phyloP scores from a whole-genome alignment of 2,329 filamentous ascomycete genomes.

The Periglandula ipomoeae region DNA sequence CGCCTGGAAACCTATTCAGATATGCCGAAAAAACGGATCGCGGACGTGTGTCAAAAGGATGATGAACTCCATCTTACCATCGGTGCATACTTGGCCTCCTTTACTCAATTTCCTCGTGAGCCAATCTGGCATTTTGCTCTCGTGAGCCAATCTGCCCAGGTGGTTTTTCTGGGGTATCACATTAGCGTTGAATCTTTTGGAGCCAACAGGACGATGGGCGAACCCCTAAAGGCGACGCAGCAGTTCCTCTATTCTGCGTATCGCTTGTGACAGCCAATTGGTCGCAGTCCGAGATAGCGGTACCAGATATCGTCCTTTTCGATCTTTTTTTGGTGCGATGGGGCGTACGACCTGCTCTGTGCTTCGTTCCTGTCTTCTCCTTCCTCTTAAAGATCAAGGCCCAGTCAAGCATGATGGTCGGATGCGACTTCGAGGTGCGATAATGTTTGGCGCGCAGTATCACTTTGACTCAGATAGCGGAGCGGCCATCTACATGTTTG shows the following conservation, averaged over 20 bases:
- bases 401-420: slow-evolving; percentile 1
- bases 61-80: slow-evolving; percentile 1
- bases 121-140: slow-evolving; percentile 9
- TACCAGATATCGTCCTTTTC: neutral
- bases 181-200: too few species aligned
- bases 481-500: too few species aligned
- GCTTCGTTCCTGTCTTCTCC: neutral
- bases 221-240: neutral
- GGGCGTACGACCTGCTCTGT: neutral
- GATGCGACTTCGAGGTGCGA: too few species aligned
- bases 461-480: too few species aligned
- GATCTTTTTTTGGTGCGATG: neutral
- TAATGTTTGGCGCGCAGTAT: too few species aligned
- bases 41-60: neutral
- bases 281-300: neutral
- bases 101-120: slow-evolving; percentile 2
- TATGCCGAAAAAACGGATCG: neutral
- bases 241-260: neutral
- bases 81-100: slow-evolving; percentile 7
- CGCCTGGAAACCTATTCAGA: slow-evolving; percentile 24
- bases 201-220: neutral
- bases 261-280: neutral
- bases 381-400: neutral
- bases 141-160: slow-evolving; percentile 7
- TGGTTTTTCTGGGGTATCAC: slow-evolving; percentile 9